These are phyloP conservation scores for Podila epicladia DNA, from an alignment of 192 early-diverging fungal species.

Conservation along the genomic window DNA sequence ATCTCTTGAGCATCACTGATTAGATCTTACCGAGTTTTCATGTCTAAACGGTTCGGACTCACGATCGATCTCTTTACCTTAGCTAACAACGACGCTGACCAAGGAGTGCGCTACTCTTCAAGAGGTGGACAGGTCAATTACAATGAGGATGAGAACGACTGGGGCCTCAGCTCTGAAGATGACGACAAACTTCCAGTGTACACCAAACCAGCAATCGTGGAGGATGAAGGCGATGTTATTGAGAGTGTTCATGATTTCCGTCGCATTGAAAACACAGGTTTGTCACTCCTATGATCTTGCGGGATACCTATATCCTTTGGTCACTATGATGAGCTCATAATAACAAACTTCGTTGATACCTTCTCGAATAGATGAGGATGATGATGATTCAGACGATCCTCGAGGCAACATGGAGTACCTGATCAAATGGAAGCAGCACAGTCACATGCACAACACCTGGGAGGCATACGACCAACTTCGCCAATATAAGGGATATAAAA, in stretches of 20 bases:
- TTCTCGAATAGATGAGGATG: slow-evolving; percentile 17
- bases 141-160: slow-evolving; percentile 52
- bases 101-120: slow-evolving; percentile 41
- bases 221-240: slow-evolving; percentile 66
- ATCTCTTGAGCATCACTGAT: not conserved
- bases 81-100: slow-evolving; percentile 34
- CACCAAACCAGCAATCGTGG: slow-evolving; percentile 26
- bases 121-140: slow-evolving; percentile 49
- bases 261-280: slow-evolving; percentile 39
- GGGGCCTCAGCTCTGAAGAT: slow-evolving; percentile 47
- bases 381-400: slow-evolving; percentile 53
- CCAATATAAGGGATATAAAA: slow-evolving; percentile 85
- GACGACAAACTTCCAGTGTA: slow-evolving; percentile 45
- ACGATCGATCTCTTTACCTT: not conserved
- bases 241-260: slow-evolving; percentile 65
- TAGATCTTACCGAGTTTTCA: not conserved
- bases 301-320: not conserved
- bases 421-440: slow-evolving; percentile 96
- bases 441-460: slow-evolving; percentile 95
- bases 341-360: not conserved
- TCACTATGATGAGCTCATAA: not conserved
- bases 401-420: slow-evolving; percentile 77
- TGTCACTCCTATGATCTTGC: slow-evolving; percentile 4
- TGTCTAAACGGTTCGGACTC: too few relatives aligned
- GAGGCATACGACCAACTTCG: slow-evolving; percentile 72